These are phyloP conservation scores for Pyropia haitanensis DNA, from an alignment of 23 red algal species.

Conservation along the genomic window DNA sequence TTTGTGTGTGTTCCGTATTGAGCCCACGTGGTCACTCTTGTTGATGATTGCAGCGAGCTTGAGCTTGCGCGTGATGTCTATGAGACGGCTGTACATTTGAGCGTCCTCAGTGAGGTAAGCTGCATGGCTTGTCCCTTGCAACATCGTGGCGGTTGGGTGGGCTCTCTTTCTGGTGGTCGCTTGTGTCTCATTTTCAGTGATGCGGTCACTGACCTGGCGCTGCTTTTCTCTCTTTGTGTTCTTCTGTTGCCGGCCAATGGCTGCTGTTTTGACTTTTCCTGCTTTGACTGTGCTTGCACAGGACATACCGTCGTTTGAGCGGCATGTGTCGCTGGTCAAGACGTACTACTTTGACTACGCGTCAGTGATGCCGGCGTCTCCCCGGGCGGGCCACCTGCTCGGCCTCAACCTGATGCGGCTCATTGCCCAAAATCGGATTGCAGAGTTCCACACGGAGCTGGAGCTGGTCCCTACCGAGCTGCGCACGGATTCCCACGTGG, in stretches of 20 bases:
- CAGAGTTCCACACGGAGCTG: slow-evolving; percentile 92
- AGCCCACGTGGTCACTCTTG: neutral
- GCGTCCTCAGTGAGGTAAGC: slow-evolving; percentile 21
- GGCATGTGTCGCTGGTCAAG: slow-evolving; percentile 75
- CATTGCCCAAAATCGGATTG: slow-evolving; percentile 88
- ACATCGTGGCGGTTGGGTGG: no score
- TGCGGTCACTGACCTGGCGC: no score
- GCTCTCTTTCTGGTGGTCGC: no score
- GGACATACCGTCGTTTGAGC: slow-evolving; percentile 72
- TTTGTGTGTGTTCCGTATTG: neutral
- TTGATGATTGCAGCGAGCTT: slow-evolving; percentile 28
- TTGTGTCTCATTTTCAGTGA: no score
- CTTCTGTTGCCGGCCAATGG: neutral
- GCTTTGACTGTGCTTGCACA: slow-evolving; percentile 4
- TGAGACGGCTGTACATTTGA: slow-evolving; percentile 43
- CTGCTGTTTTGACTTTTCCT: neutral
- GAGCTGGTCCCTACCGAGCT: slow-evolving; percentile 64
- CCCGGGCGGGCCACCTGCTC: slow-evolving; percentile 54
- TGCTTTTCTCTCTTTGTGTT: no score
- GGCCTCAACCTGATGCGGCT: slow-evolving; percentile 83
- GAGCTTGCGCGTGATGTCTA: slow-evolving; percentile 55
- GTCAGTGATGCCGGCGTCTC: slow-evolving; percentile 30
- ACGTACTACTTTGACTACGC: slow-evolving; percentile 76
- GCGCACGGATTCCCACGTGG: slow-evolving; percentile 38
- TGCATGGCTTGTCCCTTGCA: no score